Evolutionary conservation across 257 asterid species (phyloP).

Genomic region (Mitragyna speciosa): DNA sequence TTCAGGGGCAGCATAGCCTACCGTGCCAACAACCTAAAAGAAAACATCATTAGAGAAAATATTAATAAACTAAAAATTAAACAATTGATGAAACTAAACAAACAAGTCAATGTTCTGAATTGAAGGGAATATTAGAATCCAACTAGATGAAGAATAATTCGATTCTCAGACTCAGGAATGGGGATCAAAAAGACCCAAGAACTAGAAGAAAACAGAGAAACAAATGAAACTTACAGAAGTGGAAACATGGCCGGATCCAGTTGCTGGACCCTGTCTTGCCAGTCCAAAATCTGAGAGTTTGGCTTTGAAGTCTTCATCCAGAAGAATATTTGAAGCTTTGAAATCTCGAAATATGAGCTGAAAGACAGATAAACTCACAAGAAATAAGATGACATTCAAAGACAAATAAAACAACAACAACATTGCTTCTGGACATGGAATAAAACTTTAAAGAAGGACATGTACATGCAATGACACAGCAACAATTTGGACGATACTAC

Average conservation of each 20-base stretch:
- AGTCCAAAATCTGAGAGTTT: constrained; percentile 91
- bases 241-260: constrained; percentile 75
- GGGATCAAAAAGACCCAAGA: neutral
- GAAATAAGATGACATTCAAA: neutral
- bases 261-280: constrained; percentile 90
- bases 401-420: neutral
- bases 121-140: neutral
- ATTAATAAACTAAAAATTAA: neutral
- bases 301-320: constrained; percentile 79
- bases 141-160: neutral
- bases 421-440: neutral
- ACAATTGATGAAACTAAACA: neutral
- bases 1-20: constrained; percentile 96
- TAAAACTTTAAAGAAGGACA: neutral
- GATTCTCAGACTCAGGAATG: neutral
- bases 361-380: constrained; percentile 21
- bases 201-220: constrained; percentile 7
- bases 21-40: constrained; percentile 76
- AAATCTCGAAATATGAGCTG: constrained; percentile 91
- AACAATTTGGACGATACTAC: neutral
- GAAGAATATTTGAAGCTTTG: constrained; percentile 86
- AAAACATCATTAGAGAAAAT: neutral
- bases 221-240: constrained; percentile 60
- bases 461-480: neutral
- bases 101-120: neutral